phyloP scores from a whole-genome alignment of 2,329 filamentous ascomycete genomes.

The Coleophoma crateriformis region DNA sequence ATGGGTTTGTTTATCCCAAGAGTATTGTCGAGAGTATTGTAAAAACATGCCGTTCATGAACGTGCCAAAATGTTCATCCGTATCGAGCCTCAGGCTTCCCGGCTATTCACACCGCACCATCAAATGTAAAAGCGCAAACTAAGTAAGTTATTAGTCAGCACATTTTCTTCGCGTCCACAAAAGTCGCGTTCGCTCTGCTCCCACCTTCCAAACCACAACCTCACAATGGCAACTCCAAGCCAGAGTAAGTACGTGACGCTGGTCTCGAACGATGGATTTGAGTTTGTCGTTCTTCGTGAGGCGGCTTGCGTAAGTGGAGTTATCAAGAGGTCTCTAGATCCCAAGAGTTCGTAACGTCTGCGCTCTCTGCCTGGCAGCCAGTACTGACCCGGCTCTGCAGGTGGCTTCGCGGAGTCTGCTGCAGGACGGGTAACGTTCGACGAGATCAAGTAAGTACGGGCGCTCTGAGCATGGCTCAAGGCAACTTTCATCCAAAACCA shows the following conservation, averaged over 20 bases:
- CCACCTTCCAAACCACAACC: background rate
- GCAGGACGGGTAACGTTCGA: slow-evolving; percentile 61
- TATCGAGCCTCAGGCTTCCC: too few species aligned
- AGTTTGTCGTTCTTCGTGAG: slow-evolving; percentile 69
- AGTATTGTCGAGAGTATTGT: too few species aligned
- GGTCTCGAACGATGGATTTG: slow-evolving; percentile 68
- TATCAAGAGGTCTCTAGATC: slow-evolving; percentile 71
- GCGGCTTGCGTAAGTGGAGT: slow-evolving; percentile 64
- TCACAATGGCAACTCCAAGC: slow-evolving; percentile 10
- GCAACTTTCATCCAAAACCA: too few species aligned
- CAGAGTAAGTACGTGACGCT: slow-evolving; percentile 69
- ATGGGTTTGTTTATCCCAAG: too few species aligned
- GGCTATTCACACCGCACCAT: too few species aligned
- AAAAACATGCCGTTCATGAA: too few species aligned
- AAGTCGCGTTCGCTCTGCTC: background rate
- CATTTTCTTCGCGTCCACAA: background rate
- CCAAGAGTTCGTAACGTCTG: slow-evolving; percentile 44
- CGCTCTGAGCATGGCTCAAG: background rate
- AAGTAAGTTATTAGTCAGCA: background rate
- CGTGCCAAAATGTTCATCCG: too few species aligned
- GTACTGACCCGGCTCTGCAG: slow-evolving; percentile 27
- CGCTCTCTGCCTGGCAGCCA: slow-evolving; percentile 6
- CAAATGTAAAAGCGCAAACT: too few species aligned
- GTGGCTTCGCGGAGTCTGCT: slow-evolving; percentile 59
- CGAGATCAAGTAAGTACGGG: slow-evolving; percentile 63